A percentile compares a stretch with the other conserved stretches of the same genome.
phyloP scores from a whole-genome alignment of 768 basidiomycete species.

The Termitomyces sp. region DNA sequence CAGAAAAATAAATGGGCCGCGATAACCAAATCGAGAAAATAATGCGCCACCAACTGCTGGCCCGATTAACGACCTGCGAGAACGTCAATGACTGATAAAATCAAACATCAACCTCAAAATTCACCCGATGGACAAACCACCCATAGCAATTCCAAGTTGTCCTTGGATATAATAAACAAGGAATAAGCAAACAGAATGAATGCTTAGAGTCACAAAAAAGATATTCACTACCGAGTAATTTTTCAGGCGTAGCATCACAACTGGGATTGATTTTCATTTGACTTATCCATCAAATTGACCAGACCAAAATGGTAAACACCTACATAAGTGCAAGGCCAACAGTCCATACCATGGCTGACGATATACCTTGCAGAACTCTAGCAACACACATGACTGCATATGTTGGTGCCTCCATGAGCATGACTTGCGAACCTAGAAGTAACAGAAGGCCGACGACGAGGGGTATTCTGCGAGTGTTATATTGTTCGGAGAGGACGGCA shows the following conservation, averaged over 20 bases:
- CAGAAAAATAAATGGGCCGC: conserved; percentile 53
- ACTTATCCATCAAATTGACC: no score
- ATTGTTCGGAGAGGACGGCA: conserved; percentile 48
- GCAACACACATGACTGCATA: conserved; percentile 54
- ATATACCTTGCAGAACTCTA: conserved; percentile 51
- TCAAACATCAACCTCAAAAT: neutral
- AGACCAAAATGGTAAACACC: conserved; percentile 1
- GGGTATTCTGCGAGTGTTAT: conserved; percentile 38
- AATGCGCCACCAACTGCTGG: conserved; percentile 53
- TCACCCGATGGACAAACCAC: conserved; percentile 51
- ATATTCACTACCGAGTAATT: conserved; percentile 41
- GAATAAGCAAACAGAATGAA: neutral
- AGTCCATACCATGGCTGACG: conserved; percentile 58
- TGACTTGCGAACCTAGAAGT: conserved; percentile 47
- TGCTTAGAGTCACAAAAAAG: neutral
- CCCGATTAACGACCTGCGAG: conserved; percentile 41
- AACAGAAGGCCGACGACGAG: conserved; percentile 44
- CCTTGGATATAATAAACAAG: conserved; percentile 21
- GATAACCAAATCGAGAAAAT: conserved; percentile 49
- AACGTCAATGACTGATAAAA: conserved; percentile 1
- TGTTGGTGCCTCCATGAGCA: conserved; percentile 58
- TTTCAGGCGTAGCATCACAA: conserved; percentile 49
- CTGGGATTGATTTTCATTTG: conserved; percentile 19
- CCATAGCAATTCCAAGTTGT: conserved; percentile 58
- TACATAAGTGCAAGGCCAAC: conserved; percentile 59